Percentiles rank a stretch among this genome's conserved stretches.
phyloP scores from a whole-genome alignment of 169 alveolate genomes.

The Plasmodium coatneyi region DNA sequence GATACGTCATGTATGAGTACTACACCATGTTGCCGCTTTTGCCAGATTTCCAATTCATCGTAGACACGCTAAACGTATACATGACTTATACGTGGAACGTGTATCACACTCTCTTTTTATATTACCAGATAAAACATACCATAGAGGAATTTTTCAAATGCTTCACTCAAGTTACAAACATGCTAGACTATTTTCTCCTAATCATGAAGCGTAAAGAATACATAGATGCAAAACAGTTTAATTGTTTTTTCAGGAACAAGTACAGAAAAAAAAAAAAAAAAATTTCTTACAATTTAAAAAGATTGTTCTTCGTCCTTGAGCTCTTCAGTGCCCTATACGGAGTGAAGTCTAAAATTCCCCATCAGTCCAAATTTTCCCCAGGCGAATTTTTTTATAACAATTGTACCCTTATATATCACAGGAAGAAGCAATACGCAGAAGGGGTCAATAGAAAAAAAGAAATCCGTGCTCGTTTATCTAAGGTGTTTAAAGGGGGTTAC shows the following conservation, averaged over 20 bases:
- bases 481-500: neutral
- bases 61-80: neutral
- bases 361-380: neutral
- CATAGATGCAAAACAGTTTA: constrained; percentile 28
- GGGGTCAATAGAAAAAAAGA: neutral
- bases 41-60: neutral
- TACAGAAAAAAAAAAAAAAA: constrained; percentile 28
- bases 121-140: constrained; percentile 33
- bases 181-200: constrained; percentile 28
- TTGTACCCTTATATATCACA: neutral
- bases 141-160: constrained; percentile 5
- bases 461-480: neutral
- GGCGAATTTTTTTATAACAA: neutral
- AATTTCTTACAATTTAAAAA: neutral
- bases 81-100: neutral
- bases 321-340: neutral
- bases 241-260: constrained; percentile 39
- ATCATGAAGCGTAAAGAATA: neutral
- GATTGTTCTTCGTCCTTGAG: neutral
- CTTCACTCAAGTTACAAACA: neutral
- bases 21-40: neutral
- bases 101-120: constrained; percentile 23
- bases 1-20: constrained; percentile 15
- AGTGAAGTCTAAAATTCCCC: neutral
- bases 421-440: neutral